Evolutionary conservation across 257 asterid species (phyloP).

Genomic region (Scutellaria minor): DNA sequence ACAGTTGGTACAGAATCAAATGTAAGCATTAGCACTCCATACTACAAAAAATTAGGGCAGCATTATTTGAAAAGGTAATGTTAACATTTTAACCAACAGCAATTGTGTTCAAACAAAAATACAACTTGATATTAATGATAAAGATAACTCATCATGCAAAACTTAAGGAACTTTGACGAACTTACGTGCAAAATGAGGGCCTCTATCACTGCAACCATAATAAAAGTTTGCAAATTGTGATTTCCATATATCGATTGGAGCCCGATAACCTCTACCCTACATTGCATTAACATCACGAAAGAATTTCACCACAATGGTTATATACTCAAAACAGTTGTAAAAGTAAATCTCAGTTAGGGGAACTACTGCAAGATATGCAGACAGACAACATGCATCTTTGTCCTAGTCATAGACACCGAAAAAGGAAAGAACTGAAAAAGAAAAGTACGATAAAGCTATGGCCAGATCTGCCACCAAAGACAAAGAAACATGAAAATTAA

Average conservation of each 20-base stretch:
- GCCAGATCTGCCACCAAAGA: background rate
- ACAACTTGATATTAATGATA: constrained; percentile 8
- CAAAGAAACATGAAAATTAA: constrained; percentile 1
- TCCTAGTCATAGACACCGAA: background rate
- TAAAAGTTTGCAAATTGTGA: constrained; percentile 75
- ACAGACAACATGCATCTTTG: constrained; percentile 9
- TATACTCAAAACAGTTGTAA: constrained; percentile 15
- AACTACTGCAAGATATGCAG: constrained; percentile 20
- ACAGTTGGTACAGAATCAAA: constrained; percentile 9
- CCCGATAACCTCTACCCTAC: constrained; percentile 69
- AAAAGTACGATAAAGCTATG: background rate
- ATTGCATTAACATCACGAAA: constrained; percentile 35
- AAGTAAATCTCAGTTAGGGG: background rate
- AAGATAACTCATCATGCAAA: constrained; percentile 24
- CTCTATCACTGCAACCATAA: constrained; percentile 88
- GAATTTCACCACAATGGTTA: constrained; percentile 21
- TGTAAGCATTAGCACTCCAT: constrained; percentile 26
- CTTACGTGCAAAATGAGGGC: constrained; percentile 74
- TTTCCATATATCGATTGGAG: constrained; percentile 87
- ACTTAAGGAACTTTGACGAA: constrained; percentile 29
- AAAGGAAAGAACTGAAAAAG: background rate
- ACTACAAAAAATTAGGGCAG: constrained; percentile 24
- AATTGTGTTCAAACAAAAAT: constrained; percentile 25
- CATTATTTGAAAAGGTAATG: background rate
- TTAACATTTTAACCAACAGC: constrained; percentile 22